These are phyloP conservation scores for Cruciata laevipes DNA, from an alignment of 257 asterid species.

Conservation along the genomic window DNA sequence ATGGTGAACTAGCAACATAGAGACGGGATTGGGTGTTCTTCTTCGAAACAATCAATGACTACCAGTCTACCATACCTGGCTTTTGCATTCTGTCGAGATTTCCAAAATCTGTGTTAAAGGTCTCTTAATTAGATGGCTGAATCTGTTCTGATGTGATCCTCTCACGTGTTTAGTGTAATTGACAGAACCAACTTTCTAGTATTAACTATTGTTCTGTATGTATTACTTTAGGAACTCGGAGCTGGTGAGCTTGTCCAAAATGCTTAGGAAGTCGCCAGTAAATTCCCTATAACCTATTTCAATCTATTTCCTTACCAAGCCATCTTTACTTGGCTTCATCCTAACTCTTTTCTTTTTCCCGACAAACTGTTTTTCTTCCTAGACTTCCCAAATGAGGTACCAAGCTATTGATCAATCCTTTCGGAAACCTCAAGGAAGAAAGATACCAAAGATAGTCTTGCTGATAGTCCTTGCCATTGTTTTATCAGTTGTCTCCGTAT, in stretches of 20 bases:
- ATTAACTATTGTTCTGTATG: background rate
- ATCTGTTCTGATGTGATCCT: background rate
- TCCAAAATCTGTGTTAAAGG: no score
- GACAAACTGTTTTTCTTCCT: slow-evolving; percentile 7
- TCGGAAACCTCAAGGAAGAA: slow-evolving; percentile 8
- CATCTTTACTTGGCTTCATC: slow-evolving; percentile 6
- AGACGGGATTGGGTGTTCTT: background rate
- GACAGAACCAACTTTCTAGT: background rate
- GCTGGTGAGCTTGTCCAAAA: slow-evolving; percentile 1
- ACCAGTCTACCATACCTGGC: no score
- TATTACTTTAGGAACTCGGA: background rate
- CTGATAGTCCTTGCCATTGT: background rate
- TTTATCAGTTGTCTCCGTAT: slow-evolving; percentile 7
- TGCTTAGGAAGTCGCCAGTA: slow-evolving; percentile 9
- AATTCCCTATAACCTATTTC: background rate
- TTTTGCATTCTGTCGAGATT: no score
- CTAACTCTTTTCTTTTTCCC: slow-evolving; percentile 1
- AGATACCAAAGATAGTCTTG: slow-evolving; percentile 4
- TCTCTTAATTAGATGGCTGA: no score
- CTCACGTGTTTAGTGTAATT: background rate
- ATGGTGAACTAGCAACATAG: background rate
- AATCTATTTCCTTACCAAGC: slow-evolving; percentile 6
- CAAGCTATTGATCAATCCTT: slow-evolving; percentile 1
- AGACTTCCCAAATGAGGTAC: slow-evolving; percentile 7
- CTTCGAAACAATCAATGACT: background rate